Evolutionary conservation across 345 rosid species (phyloP).

Genomic region (Salix brachista): DNA sequence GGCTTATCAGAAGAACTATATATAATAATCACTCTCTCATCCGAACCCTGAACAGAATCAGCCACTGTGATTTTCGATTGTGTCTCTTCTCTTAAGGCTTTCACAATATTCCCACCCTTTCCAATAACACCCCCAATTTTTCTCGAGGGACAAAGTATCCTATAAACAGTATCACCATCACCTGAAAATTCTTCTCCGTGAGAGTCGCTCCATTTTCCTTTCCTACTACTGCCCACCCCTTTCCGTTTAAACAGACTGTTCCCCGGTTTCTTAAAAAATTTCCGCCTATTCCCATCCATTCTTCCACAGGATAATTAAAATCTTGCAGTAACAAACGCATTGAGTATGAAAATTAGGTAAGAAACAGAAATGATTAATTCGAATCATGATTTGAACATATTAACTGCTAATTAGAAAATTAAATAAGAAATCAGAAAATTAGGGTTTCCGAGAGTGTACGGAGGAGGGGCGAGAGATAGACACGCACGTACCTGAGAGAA

Average conservation of each 20-base stretch:
- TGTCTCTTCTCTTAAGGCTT: conserved; percentile 49
- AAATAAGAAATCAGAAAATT: background rate
- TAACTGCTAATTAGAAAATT: background rate
- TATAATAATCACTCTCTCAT: conserved; percentile 56
- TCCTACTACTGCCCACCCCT: conserved; percentile 29
- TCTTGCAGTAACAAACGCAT: conserved; percentile 10
- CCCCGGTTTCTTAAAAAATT: conserved; percentile 37
- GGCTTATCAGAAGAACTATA: conserved; percentile 38
- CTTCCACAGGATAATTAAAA: background rate
- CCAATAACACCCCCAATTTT: conserved; percentile 63
- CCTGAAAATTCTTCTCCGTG: conserved; percentile 27
- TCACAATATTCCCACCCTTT: conserved; percentile 50
- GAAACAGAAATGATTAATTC: background rate
- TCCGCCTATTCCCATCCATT: conserved; percentile 46
- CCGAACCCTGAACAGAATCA: conserved; percentile 52
- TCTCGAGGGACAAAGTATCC: conserved; percentile 52
- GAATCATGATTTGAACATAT: background rate
- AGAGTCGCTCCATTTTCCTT: conserved; percentile 31
- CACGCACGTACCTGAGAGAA: background rate
- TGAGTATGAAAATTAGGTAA: background rate
- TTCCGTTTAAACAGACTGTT: conserved; percentile 40
- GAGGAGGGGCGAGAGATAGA: background rate
- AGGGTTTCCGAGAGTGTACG: background rate
- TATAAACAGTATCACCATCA: conserved; percentile 49
- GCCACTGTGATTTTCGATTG: conserved; percentile 49